Evolutionary conservation across 2,329 filamentous ascomycete species (phyloP).

Genomic region (Lanzia echinophila): DNA sequence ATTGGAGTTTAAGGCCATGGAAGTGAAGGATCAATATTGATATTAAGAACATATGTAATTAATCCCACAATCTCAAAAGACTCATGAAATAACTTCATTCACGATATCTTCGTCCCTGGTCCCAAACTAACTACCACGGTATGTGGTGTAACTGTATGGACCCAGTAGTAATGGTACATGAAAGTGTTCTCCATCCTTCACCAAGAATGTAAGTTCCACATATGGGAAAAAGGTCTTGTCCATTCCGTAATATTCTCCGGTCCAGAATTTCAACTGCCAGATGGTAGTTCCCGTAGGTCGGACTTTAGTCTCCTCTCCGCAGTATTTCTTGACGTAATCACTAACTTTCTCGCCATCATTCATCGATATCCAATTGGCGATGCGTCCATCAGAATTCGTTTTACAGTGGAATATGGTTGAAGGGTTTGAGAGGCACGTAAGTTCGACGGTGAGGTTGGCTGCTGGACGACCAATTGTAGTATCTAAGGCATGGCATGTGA

Average conservation of each 20-base stretch:
- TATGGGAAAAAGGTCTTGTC: conserved; percentile 51
- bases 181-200: conserved; percentile 56
- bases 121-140: conserved; percentile 58
- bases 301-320: conserved; percentile 1
- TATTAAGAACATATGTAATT: conserved; percentile 5
- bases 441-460: conserved; percentile 53
- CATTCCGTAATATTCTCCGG: conserved; percentile 62
- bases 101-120: neutral
- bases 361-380: conserved; percentile 59
- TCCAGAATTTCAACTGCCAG: conserved; percentile 69
- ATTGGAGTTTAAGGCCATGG: neutral
- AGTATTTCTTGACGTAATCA: conserved; percentile 14
- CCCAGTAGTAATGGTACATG: conserved; percentile 74
- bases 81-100: conserved; percentile 2
- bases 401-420: conserved; percentile 51
- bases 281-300: conserved; percentile 30
- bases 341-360: conserved; percentile 1
- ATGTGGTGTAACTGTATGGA: conserved; percentile 77
- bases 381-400: conserved; percentile 71
- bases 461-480: conserved; percentile 68
- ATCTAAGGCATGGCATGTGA: conserved; percentile 84
- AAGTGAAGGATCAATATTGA: too few relatives aligned
- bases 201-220: conserved; percentile 48
- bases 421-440: conserved; percentile 20
- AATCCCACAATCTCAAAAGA: neutral